A percentile compares a stretch with the other conserved stretches of the same genome.
Conservation (phyloP, 176 grass and related monocot species). For the Raddia guianensis region DNA sequence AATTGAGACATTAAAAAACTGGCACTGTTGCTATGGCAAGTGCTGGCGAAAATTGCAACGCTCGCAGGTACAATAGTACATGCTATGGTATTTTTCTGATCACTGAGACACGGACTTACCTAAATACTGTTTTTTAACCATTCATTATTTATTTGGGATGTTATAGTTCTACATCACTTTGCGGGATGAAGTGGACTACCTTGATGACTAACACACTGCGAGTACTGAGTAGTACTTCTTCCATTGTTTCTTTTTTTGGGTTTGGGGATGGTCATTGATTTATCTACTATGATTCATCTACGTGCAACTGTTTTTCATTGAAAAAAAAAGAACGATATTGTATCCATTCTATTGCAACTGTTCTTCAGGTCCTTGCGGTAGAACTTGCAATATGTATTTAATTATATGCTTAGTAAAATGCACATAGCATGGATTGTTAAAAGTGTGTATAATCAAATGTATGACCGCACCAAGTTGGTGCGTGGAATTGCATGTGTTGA, state of each 20-base stretch:
- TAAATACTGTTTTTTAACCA: neutral
- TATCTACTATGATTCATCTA: neutral
- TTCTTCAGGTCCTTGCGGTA: too few relatives aligned
- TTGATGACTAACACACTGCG: slow-evolving; percentile 95
- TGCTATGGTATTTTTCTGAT: neutral
- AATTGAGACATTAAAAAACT: slow-evolving; percentile 80
- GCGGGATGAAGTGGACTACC: slow-evolving; percentile 97
- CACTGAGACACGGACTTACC: neutral
- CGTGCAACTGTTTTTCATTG: neutral
- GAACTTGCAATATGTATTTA: too few relatives aligned
- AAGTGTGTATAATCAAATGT: too few relatives aligned
- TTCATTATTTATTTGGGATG: slow-evolving; percentile 10
- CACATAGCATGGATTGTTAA: too few relatives aligned
- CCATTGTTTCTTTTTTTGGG: neutral
- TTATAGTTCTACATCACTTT: too few relatives aligned
- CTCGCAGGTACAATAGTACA: slow-evolving; percentile 71
- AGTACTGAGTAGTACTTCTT: slow-evolving; percentile 24
- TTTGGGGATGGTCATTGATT: neutral
- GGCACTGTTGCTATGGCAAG: slow-evolving; percentile 94
- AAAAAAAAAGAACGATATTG: too few relatives aligned
- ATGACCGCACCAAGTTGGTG: too few relatives aligned
- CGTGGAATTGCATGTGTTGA: too few relatives aligned
- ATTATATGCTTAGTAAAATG: too few relatives aligned
- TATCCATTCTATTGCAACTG: too few relatives aligned
- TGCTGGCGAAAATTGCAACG: slow-evolving; percentile 91